Conservation (phyloP, 495 filamentous ascomycete genomes). For the Penicillium canariense region DNA sequence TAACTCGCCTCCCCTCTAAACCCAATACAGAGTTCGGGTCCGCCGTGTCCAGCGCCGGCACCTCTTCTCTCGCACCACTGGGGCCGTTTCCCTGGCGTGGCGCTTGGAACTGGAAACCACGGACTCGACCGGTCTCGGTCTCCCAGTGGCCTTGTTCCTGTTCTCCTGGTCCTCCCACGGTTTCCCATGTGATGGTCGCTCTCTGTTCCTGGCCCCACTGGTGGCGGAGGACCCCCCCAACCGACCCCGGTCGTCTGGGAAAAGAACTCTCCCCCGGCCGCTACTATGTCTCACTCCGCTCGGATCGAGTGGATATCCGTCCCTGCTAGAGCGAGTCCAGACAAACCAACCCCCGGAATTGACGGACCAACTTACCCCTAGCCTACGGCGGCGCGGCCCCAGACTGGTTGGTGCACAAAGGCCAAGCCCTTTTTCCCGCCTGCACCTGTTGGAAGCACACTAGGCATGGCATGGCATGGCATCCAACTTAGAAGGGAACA, state of each 20-base stretch:
- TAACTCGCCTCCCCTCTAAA: constrained; percentile 2
- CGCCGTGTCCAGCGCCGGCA: too few relatives aligned
- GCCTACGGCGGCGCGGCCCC: neutral
- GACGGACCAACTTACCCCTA: neutral
- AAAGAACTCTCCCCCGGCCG: neutral
- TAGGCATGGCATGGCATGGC: neutral
- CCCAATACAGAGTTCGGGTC: neutral
- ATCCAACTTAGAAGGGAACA: neutral
- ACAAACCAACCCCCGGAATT: neutral
- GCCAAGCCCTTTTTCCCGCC: neutral
- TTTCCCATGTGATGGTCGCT: constrained; percentile 14
- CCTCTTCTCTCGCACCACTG: too few relatives aligned
- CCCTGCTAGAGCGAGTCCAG: neutral
- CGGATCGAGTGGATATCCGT: constrained; percentile 2
- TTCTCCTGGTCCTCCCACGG: neutral
- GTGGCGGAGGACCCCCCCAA: too few relatives aligned
- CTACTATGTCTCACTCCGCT: constrained; percentile 22
- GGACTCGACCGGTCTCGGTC: neutral
- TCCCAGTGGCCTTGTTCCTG: too few relatives aligned
- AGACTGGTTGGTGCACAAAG: neutral
- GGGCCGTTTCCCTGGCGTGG: too few relatives aligned
- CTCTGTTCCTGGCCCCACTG: constrained; percentile 10
- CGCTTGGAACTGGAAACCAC: too few relatives aligned
- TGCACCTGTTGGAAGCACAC: too few relatives aligned
- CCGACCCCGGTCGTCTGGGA: neutral